Conservation (phyloP, 2,329 filamentous ascomycete species). For the Penicillium concentricum region DNA sequence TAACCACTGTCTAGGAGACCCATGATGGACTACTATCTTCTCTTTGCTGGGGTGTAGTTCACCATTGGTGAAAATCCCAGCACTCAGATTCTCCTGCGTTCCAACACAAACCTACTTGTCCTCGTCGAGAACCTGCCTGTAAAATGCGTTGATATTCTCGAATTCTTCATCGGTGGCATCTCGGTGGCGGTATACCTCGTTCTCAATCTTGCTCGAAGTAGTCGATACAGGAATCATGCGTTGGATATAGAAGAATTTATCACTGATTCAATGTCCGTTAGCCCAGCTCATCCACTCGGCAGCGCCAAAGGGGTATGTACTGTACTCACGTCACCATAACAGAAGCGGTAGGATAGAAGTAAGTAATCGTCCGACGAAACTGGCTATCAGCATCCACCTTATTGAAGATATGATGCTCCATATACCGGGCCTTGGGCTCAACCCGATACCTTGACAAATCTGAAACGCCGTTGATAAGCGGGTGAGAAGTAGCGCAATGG, state of each 20-base stretch:
- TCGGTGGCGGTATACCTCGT: constrained; percentile 63
- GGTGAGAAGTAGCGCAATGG: constrained; percentile 27
- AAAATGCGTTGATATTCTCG: constrained; percentile 56
- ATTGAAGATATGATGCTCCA: constrained; percentile 52
- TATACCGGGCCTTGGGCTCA: constrained; percentile 49
- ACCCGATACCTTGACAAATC: constrained; percentile 57
- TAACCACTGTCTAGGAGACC: constrained; percentile 5
- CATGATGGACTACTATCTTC: constrained; percentile 35
- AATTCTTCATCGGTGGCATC: constrained; percentile 59
- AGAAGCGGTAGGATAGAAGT: constrained; percentile 30
- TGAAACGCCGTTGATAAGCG: constrained; percentile 41
- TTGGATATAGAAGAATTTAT: constrained; percentile 62
- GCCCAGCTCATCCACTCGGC: no score
- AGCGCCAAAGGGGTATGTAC: no score
- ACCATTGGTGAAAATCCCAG: constrained; percentile 62
- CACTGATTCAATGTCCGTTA: constrained; percentile 26
- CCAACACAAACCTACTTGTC: constrained; percentile 61
- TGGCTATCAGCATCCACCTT: constrained; percentile 49
- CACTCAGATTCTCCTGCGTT: constrained; percentile 59
- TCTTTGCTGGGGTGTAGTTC: constrained; percentile 62
- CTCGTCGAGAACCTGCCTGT: constrained; percentile 62
- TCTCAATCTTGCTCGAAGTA: constrained; percentile 55
- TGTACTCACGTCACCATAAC: constrained; percentile 36
- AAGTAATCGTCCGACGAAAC: constrained; percentile 38
- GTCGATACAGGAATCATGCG: constrained; percentile 58